Conservation (phyloP, 2,329 filamentous ascomycete species). For the Curvularia eragrostidis region DNA sequence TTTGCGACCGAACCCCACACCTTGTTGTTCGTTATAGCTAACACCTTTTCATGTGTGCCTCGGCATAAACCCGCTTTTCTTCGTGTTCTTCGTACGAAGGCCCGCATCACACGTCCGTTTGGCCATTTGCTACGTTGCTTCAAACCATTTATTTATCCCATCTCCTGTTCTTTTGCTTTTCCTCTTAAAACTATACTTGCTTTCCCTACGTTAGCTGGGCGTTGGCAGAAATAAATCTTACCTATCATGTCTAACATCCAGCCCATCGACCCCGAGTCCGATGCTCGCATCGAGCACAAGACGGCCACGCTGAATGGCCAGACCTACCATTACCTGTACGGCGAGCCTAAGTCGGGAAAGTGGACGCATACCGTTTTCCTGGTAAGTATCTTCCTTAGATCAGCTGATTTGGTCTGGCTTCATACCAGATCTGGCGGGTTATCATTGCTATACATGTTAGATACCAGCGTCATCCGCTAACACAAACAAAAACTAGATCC, state of each 20-base stretch:
- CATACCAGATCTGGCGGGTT: too few species aligned
- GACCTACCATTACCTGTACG: conserved; percentile 70
- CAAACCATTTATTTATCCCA: neutral
- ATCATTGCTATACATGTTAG: too few species aligned
- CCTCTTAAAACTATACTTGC: neutral
- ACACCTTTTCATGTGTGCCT: neutral
- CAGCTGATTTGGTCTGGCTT: neutral
- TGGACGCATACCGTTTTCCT: conserved; percentile 62
- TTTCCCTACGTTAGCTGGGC: neutral
- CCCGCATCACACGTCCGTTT: neutral
- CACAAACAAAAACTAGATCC: conserved; percentile 56
- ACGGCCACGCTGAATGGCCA: conserved; percentile 70
- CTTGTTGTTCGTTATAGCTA: neutral
- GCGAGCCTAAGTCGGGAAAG: conserved; percentile 52
- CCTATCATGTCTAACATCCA: conserved; percentile 57
- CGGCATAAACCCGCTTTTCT: neutral
- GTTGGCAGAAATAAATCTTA: neutral
- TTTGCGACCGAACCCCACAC: too few species aligned
- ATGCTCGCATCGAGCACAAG: conserved; percentile 70
- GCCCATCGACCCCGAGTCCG: conserved; percentile 68
- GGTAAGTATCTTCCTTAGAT: conserved; percentile 39
- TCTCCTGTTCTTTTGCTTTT: neutral
- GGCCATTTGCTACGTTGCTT: neutral
- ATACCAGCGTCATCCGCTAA: neutral
- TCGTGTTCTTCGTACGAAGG: neutral